Evolutionary conservation across 371 early-diverging fungal genomes (phyloP).

Genomic region (Entomophthora muscae): DNA sequence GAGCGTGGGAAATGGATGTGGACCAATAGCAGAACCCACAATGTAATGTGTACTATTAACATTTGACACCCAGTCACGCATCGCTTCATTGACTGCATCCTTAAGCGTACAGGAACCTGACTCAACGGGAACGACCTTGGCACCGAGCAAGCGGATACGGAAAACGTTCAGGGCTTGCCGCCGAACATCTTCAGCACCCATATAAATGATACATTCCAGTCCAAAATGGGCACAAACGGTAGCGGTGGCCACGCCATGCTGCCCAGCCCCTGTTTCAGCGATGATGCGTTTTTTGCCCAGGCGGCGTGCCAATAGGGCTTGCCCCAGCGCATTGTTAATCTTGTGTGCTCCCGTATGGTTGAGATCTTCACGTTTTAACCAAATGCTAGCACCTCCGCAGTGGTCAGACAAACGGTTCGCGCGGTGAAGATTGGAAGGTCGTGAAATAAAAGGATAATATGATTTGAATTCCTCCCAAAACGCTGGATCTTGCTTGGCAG

Average conservation of each 20-base stretch:
- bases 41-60: slow-evolving; percentile 85
- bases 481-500: slow-evolving; percentile 61
- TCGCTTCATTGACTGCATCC: slow-evolving; percentile 96
- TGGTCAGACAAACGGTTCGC: slow-evolving; percentile 70
- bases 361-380: slow-evolving; percentile 95
- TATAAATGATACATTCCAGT: slow-evolving; percentile 85
- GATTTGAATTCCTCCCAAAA: slow-evolving; percentile 83
- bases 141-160: slow-evolving; percentile 87
- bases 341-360: slow-evolving; percentile 98
- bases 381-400: slow-evolving; percentile 75
- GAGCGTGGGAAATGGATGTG: slow-evolving; percentile 86
- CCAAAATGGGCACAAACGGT: slow-evolving; percentile 96
- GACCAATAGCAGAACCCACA: slow-evolving; percentile 91
- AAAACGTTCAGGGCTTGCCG: slow-evolving; percentile 92
- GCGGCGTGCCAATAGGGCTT: slow-evolving; percentile 79
- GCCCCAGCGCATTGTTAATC: slow-evolving; percentile 95
- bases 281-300: slow-evolving; percentile 92
- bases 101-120: slow-evolving; percentile 74
- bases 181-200: slow-evolving; percentile 90
- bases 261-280: slow-evolving; percentile 97
- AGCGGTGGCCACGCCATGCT: slow-evolving; percentile 96
- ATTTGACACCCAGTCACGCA: slow-evolving; percentile 97
- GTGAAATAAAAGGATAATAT: slow-evolving; percentile 78
- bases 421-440: slow-evolving; percentile 72
- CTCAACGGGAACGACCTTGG: slow-evolving; percentile 71